A percentile compares a stretch with the other conserved stretches of the same genome.
These are phyloP conservation scores for Talaromyces proteolyticus DNA, from an alignment of 495 filamentous ascomycete genomes.

Conservation along the genomic window DNA sequence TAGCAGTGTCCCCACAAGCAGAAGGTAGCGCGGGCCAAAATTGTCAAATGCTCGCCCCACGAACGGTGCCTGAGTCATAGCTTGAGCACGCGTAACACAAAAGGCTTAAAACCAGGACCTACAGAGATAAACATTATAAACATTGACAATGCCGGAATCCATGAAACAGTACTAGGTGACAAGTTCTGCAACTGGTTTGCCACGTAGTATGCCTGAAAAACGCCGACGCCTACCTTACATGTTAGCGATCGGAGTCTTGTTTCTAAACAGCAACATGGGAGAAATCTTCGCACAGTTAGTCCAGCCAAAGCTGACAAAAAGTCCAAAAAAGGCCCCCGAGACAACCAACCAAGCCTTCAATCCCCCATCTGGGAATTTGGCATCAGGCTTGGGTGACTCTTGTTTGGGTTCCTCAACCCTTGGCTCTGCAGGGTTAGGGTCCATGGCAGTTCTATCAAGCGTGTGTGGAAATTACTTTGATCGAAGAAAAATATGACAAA, in stretches of 20 bases:
- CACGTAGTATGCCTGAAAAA: constrained; percentile 55
- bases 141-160: constrained; percentile 46
- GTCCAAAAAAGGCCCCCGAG: constrained; percentile 53
- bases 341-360: constrained; percentile 61
- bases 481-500: too few relatives aligned
- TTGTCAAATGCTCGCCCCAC: background rate
- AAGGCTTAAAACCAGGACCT: background rate
- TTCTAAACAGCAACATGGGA: background rate
- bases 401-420: background rate
- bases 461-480: too few relatives aligned
- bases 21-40: constrained; percentile 16
- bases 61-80: background rate
- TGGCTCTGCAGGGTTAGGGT: too few relatives aligned
- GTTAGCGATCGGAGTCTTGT: constrained; percentile 1
- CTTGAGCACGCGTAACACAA: background rate
- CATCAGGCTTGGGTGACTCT: background rate
- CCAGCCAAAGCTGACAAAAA: constrained; percentile 63
- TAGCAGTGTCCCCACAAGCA: constrained; percentile 45
- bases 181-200: constrained; percentile 32
- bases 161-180: constrained; percentile 39
- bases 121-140: constrained; percentile 33
- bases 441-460: too few relatives aligned
- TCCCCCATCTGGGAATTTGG: constrained; percentile 53
- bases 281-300: constrained; percentile 41
- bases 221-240: constrained; percentile 43